A percentile compares a stretch with the other conserved stretches of the same genome.
phyloP scores from a whole-genome alignment of 768 basidiomycete genomes.

The Arthromyces matolae region DNA sequence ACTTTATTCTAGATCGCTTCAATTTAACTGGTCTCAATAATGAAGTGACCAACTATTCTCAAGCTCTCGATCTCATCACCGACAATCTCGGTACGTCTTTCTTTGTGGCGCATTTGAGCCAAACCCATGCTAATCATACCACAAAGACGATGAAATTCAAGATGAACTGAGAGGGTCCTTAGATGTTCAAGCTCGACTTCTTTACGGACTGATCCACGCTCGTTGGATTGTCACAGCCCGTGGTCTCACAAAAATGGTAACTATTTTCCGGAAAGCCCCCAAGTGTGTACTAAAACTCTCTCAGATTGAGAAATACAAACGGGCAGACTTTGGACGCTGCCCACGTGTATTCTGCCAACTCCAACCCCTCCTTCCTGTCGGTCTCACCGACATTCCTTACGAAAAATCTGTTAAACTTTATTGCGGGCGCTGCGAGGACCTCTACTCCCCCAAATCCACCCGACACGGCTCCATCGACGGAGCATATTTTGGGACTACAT shows the following conservation, averaged over 20 bases:
- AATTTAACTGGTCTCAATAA: slow-evolving; percentile 96
- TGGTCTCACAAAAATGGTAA: slow-evolving; percentile 92
- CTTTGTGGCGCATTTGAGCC: background rate
- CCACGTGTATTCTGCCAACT: slow-evolving; percentile 94
- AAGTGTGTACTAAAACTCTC: background rate
- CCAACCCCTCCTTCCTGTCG: slow-evolving; percentile 94
- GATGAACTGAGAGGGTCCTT: slow-evolving; percentile 90
- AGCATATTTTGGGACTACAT: slow-evolving; percentile 97
- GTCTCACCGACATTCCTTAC: slow-evolving; percentile 95
- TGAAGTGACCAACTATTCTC: slow-evolving; percentile 91
- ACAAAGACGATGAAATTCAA: slow-evolving; percentile 85
- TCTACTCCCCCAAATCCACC: slow-evolving; percentile 96
- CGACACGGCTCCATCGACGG: slow-evolving; percentile 97
- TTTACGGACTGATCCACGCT: slow-evolving; percentile 96
- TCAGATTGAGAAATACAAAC: slow-evolving; percentile 95
- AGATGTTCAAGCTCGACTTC: slow-evolving; percentile 87
- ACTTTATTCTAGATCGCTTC: slow-evolving; percentile 97
- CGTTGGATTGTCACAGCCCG: slow-evolving; percentile 95
- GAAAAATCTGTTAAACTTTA: slow-evolving; percentile 99
- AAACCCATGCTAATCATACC: background rate
- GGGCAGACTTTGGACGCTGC: slow-evolving; percentile 97
- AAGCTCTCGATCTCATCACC: slow-evolving; percentile 93
- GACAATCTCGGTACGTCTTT: slow-evolving; percentile 81
- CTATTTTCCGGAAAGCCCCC: background rate
- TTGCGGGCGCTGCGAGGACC: slow-evolving; percentile 97